Base-by-base conservation (phyloP, 169 alveolate species). In the Plasmodium coatneyi region DNA sequence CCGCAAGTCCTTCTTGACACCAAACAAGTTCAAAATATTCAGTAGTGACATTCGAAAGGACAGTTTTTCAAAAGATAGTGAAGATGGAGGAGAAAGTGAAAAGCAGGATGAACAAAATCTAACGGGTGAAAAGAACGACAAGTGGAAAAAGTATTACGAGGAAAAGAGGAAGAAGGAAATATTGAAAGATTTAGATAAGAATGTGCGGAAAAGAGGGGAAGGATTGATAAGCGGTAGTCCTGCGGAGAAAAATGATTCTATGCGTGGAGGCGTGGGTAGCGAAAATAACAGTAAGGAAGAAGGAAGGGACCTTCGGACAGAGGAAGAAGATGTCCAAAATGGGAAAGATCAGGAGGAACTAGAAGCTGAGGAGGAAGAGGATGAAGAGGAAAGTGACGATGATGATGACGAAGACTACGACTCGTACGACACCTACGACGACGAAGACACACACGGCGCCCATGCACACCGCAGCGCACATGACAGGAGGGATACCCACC, bases 91-190 rank as follows among this genome's bases (percentile, higher is more conserved):
- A 12, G 46, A 19, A 84, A 46, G 72, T 71, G 49, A 71, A 19
- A 36, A 36, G 52, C 22, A 9, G n/a, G 25, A 43, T 5, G 72
- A 41, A 22, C 5, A n/a, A 22, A 71, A 83, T 36, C 4, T 10
- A 14, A 30, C 12, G 28, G 12, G 19, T 83, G 94, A 79, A 49
- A 52, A 79, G 28, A 25, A 49, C 5, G 82, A 79, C 66, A 54
- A 79, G 22, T 89, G 94, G 94, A 89, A 79, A 79, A 89, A 60
- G 19, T 70, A 78, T 43, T 66, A 60, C 22, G 76, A 89, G 25
- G 86, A 72, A 19, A 89, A 89, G 52, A 52, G 94, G 32, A 56
- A 39, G 22, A 89, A 89, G 3, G 94, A 89, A 79, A 89, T 89
- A 60, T 66, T 89, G 71, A 89, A 89, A 80, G 90, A 89, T 79